These are phyloP conservation scores for Xanthoparmelia taractica DNA, from an alignment of 495 filamentous ascomycete species.

Conservation along the genomic window DNA sequence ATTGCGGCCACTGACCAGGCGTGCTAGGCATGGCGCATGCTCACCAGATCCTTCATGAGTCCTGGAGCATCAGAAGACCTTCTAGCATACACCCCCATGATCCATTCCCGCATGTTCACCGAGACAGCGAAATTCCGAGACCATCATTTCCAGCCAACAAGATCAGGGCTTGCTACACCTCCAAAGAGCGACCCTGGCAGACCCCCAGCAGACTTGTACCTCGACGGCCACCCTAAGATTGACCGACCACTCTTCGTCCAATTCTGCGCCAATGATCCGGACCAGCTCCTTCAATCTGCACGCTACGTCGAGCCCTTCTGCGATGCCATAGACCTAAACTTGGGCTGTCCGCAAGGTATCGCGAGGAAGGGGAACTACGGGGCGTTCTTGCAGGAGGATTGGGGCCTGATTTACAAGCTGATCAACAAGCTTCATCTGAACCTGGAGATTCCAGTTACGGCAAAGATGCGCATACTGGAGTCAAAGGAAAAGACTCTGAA, in stretches of 20 bases:
- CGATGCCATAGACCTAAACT: conserved; percentile 92
- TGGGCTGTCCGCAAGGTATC: conserved; percentile 97
- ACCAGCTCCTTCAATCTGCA: conserved; percentile 69
- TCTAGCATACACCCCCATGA: conserved; percentile 89
- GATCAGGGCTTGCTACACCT: conserved; percentile 31
- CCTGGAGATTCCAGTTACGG: conserved; percentile 75
- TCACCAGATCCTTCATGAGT: conserved; percentile 82
- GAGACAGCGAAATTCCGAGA: conserved; percentile 68
- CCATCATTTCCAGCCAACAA: conserved; percentile 66
- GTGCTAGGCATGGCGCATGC: conserved; percentile 82
- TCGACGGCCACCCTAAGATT: conserved; percentile 76
- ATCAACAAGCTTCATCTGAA: conserved; percentile 68
- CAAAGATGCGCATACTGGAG: conserved; percentile 89
- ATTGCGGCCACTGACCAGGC: conserved; percentile 22
- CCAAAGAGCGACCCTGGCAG: conserved; percentile 6
- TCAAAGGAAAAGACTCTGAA: conserved; percentile 76
- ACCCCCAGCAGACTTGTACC: conserved; percentile 36
- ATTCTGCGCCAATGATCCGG: conserved; percentile 88
- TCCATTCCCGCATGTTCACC: conserved; percentile 78
- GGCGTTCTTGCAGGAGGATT: conserved; percentile 90
- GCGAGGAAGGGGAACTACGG: conserved; percentile 86
- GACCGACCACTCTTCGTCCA: conserved; percentile 92
- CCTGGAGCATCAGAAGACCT: conserved; percentile 48
- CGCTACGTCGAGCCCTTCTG: conserved; percentile 70
- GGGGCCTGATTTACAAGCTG: conserved; percentile 67